Conservation (phyloP, 2,329 filamentous ascomycete species). For the Beauveria varroae region DNA sequence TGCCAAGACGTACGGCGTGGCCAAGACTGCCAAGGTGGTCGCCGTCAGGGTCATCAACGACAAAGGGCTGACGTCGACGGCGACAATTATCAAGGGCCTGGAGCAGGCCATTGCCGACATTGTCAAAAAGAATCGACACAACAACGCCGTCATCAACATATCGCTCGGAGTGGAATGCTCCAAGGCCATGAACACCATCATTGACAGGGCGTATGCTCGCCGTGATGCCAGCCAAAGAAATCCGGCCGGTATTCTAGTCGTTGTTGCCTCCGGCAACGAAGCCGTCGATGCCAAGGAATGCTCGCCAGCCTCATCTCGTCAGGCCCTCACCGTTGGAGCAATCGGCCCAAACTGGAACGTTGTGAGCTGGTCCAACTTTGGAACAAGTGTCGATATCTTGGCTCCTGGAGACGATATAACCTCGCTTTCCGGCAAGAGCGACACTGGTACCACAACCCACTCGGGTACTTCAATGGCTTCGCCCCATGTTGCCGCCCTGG, state of each 20-base stretch:
- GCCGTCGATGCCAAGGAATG: conserved; percentile 32
- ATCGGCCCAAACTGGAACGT: conserved; percentile 29
- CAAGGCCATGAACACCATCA: background rate
- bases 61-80: background rate
- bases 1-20: conserved; percentile 51
- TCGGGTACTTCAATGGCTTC: conserved; percentile 35
- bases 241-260: background rate
- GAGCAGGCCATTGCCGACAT: background rate
- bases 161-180: background rate
- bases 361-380: conserved; percentile 43
- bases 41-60: background rate
- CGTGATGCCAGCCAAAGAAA: background rate
- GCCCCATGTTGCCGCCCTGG: conserved; percentile 30
- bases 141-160: background rate
- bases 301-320: conserved; percentile 38
- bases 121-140: background rate
- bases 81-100: background rate
- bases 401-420: conserved; percentile 33
- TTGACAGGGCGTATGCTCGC: background rate
- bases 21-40: conserved; percentile 47
- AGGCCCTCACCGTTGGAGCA: conserved; percentile 43
- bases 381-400: conserved; percentile 31
- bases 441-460: conserved; percentile 29
- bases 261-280: conserved; percentile 25
- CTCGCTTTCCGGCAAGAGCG: conserved; percentile 35